Base-by-base conservation (phyloP, 2,329 filamentous ascomycete genomes). In the Claviceps spartinae region DNA sequence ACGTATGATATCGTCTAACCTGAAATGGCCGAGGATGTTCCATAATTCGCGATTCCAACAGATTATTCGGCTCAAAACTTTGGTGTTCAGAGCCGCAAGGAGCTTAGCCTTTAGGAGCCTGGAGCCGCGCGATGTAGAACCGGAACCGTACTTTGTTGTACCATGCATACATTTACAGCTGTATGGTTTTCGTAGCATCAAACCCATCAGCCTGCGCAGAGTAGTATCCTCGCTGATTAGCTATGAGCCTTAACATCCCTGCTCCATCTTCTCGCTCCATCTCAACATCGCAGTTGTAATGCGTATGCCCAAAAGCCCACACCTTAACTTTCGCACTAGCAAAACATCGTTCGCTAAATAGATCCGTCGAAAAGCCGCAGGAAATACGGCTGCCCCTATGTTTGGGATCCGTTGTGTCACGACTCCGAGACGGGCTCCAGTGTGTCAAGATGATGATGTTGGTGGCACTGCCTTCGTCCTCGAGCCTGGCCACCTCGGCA, bases 221-320 rank as follows among this genome's bases (percentile, higher is more conserved):
- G 50, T 67, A 68, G 57, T 69, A 70, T 0, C 70, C 69, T 48
- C 61, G 57, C 54, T 73, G 69, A 51, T 73, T 70, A 0, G 70
- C 55, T 3, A 70, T 11, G 4, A 72, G 53, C 30, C 69, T 61
- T 51, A 68, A 62, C 4, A 58, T 58, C 47, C 0, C 42, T 52
- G 38, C 41, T 11, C 9, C 50, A 58, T 4, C 22, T 7, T 8
- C 18, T 0, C 56, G 50, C 14, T 61, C 59, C 3, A 66, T 62
- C 4, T 52, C 26, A 52, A 68, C 70, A 41, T 69, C 65, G 57
- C 70, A 73, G 52, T 71, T 73, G 56, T 64, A 73, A 55, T 75
- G 72, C 11, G 72, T 76, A 54, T 76, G 72, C 0, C 73, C 72
- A 60, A 75, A 76, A 0, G 65, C 72, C 73, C 72, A 77, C 0